A percentile compares a stretch with the other conserved stretches of the same genome.
Conservation (phyloP, 1,139 yeast species). For the Pneumocystis oryctolagi region DNA sequence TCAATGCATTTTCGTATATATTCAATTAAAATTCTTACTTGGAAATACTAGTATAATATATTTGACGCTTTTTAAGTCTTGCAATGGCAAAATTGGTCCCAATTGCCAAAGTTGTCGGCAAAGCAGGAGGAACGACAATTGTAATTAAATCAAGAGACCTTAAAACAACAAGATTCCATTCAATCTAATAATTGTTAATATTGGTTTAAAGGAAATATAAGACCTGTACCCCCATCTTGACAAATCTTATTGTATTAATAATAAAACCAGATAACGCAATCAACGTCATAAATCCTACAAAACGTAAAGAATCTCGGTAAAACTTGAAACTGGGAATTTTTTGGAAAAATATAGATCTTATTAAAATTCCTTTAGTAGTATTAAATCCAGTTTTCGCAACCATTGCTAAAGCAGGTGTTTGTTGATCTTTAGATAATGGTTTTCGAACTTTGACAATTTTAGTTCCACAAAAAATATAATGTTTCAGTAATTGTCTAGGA, state of each 20-base stretch:
- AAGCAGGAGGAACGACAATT: conserved; percentile 94
- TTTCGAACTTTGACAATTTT: conserved; percentile 69
- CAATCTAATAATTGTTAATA: conserved; percentile 37
- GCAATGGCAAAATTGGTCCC: conserved; percentile 86
- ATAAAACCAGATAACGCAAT: conserved; percentile 77
- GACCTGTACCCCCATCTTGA: conserved; percentile 39
- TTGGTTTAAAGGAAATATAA: neutral
- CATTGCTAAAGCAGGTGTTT: conserved; percentile 63
- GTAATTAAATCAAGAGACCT: conserved; percentile 89
- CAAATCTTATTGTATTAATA: conserved; percentile 68
- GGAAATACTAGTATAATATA: conserved; percentile 76
- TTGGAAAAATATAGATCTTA: conserved; percentile 92
- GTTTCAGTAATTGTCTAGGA: conserved; percentile 53
- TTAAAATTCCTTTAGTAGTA: conserved; percentile 89
- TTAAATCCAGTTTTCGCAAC: conserved; percentile 83
- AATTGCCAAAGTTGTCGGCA: conserved; percentile 91
- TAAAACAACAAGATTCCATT: conserved; percentile 38
- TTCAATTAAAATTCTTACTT: neutral
- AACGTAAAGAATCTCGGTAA: conserved; percentile 83
- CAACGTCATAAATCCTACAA: conserved; percentile 83
- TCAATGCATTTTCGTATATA: conserved; percentile 24
- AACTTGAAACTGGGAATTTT: conserved; percentile 88
- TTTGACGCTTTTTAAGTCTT: conserved; percentile 49
- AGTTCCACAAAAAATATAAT: conserved; percentile 77
- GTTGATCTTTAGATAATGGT: conserved; percentile 29